These are phyloP conservation scores for Jaltomata sinuosa DNA, from an alignment of 257 asterid species.

Conservation along the genomic window DNA sequence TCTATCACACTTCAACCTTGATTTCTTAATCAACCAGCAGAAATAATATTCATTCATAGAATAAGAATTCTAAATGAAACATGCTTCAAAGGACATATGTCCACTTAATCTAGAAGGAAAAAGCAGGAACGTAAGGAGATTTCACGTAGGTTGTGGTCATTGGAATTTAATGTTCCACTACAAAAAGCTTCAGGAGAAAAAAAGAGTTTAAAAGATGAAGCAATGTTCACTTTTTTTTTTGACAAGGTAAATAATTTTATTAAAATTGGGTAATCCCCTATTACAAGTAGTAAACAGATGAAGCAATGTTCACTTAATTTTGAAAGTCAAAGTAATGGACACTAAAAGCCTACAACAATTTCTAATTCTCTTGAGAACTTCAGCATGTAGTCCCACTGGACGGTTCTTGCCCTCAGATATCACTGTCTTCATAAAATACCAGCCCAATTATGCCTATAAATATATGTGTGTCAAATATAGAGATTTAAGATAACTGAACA, in stretches of 20 bases:
- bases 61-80: neutral
- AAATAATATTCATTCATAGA: neutral
- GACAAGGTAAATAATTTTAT: no score
- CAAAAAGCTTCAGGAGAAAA: neutral
- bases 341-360: neutral
- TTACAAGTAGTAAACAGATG: no score
- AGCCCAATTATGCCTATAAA: neutral
- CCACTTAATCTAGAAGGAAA: neutral
- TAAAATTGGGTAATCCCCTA: no score
- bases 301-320: neutral
- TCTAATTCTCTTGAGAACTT: neutral
- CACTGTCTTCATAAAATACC: neutral
- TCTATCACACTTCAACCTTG: neutral
- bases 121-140: neutral
- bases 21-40: neutral
- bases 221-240: no score
- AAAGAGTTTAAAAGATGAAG: neutral
- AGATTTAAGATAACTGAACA: neutral
- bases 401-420: neutral
- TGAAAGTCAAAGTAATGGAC: neutral
- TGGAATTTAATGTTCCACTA: neutral
- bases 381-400: neutral
- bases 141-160: neutral
- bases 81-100: neutral
- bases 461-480: neutral